These are phyloP conservation scores for Candida manassasensis DNA, from an alignment of 805 yeast species.

Conservation along the genomic window DNA sequence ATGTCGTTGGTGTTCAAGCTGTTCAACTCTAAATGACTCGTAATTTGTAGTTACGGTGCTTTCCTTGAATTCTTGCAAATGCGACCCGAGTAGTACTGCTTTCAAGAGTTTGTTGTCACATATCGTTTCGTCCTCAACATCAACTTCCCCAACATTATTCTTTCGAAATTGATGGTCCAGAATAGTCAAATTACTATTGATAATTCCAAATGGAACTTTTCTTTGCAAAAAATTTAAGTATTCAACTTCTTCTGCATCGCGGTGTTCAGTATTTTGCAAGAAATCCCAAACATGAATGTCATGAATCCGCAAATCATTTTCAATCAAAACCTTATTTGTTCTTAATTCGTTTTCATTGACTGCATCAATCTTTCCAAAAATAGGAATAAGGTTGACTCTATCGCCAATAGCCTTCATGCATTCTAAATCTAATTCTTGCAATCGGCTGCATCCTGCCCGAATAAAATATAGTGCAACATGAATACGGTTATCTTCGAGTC, in stretches of 20 bases:
- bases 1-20: slow-evolving; percentile 7
- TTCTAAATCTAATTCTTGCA: slow-evolving; percentile 64
- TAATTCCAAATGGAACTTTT: slow-evolving; percentile 17
- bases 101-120: slow-evolving; percentile 18
- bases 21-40: slow-evolving; percentile 16
- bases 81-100: slow-evolving; percentile 19
- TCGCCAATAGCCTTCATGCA: slow-evolving; percentile 66
- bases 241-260: slow-evolving; percentile 12
- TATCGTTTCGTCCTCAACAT: slow-evolving; percentile 12
- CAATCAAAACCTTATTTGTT: slow-evolving; percentile 50
- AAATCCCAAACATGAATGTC: slow-evolving; percentile 40
- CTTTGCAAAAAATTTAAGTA: slow-evolving; percentile 12
- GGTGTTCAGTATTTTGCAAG: slow-evolving; percentile 12
- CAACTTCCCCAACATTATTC: slow-evolving; percentile 17
- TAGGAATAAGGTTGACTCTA: slow-evolving; percentile 77
- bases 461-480: slow-evolving; percentile 82
- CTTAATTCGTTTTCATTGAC: slow-evolving; percentile 53
- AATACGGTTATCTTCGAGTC: slow-evolving; percentile 54
- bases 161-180: slow-evolving; percentile 8
- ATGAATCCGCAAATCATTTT: slow-evolving; percentile 46
- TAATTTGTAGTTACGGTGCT: slow-evolving; percentile 15
- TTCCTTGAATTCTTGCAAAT: slow-evolving; percentile 25
- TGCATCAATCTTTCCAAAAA: slow-evolving; percentile 77
- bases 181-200: slow-evolving; percentile 9
- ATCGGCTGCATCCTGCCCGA: slow-evolving; percentile 59